These are phyloP conservation scores for Nemania bipapillata DNA, from an alignment of 2,329 filamentous ascomycete species.

Conservation along the genomic window DNA sequence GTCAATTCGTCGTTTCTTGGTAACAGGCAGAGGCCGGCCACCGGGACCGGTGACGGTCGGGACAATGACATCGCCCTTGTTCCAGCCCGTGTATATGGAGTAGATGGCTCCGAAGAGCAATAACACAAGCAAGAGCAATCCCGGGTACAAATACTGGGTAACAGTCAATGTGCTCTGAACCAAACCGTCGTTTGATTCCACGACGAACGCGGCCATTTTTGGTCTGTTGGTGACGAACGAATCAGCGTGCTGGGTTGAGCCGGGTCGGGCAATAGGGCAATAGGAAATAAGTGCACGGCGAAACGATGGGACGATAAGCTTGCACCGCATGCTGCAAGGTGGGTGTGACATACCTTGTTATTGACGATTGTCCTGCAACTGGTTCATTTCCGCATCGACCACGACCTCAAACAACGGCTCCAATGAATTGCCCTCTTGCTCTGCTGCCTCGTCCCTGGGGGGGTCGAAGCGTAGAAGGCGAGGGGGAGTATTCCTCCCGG, in stretches of 20 bases:
- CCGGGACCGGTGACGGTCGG: slow-evolving; percentile 77
- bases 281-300: slow-evolving; percentile 27
- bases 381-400: slow-evolving; percentile 46
- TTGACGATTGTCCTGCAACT: slow-evolving; percentile 44
- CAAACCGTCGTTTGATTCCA: slow-evolving; percentile 47
- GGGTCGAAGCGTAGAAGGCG: slow-evolving; percentile 31
- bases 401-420: slow-evolving; percentile 18
- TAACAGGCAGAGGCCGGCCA: slow-evolving; percentile 83
- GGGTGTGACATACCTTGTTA: slow-evolving; percentile 50
- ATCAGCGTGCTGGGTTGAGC: slow-evolving; percentile 42
- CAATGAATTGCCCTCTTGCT: slow-evolving; percentile 24
- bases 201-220: slow-evolving; percentile 50
- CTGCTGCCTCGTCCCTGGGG: slow-evolving; percentile 23
- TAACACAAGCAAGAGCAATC: slow-evolving; percentile 64
- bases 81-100: slow-evolving; percentile 64
- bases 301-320: slow-evolving; percentile 46
- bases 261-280: neutral
- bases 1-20: slow-evolving; percentile 65
- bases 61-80: slow-evolving; percentile 59
- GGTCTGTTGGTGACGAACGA: slow-evolving; percentile 41
- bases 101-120: slow-evolving; percentile 63
- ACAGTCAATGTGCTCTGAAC: slow-evolving; percentile 59
- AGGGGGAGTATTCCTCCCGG: slow-evolving; percentile 30
- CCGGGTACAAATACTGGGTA: slow-evolving; percentile 64
- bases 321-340: slow-evolving; percentile 51